Base-by-base conservation (phyloP, 306 rosid genomes). In the Inga leiocalycina region DNA sequence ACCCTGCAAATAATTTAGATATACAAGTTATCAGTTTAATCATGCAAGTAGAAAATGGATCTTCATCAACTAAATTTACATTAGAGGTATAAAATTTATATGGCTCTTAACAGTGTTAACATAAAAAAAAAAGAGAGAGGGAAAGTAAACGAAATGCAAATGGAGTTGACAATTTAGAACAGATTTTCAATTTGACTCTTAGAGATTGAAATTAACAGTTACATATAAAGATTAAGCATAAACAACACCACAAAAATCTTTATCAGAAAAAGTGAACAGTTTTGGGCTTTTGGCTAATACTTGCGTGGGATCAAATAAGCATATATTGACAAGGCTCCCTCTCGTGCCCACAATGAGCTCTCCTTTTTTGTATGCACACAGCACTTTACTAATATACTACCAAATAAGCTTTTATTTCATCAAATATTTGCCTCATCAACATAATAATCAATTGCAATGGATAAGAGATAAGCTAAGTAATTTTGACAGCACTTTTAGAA, bases 1-100 rank as follows among this genome's bases (percentile, higher is more conserved):
- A 92, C 93, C 89, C 99, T 96, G 87, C 85, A 75, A 78, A 70
- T 72, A 84, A 82, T 48, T 79, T 41, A 51, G 48, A 82, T 34
- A 62, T 71, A 48, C 27, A 80, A 80, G 79, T 81, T 51, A 39
- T 68, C 75, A 75, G 76, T 41, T 74, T 75, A 44, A 72, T 79
- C 52, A 46, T 24, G 59, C 78, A 51, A 83, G 56, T 39, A 72
- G 41, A 51, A 56, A 37, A 69, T 69, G 52, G 69, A 83, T 46
- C 69, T 76, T 67, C 54, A 72, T 67, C 45, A 73, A 57, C 78
- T 72, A 80, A 54, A 77, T 54, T 54, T 54, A 10, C 24, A n/a
- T 54, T 35, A 35, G n/a, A 39, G 48, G 27, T 6, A 66, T 35
- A 16, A 39, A 34, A 24, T 71, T 75, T 68, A 62, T 35, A 78